Evolutionary conservation across 306 rosid genomes (phyloP).

Genomic region (Gillenia trifoliata): DNA sequence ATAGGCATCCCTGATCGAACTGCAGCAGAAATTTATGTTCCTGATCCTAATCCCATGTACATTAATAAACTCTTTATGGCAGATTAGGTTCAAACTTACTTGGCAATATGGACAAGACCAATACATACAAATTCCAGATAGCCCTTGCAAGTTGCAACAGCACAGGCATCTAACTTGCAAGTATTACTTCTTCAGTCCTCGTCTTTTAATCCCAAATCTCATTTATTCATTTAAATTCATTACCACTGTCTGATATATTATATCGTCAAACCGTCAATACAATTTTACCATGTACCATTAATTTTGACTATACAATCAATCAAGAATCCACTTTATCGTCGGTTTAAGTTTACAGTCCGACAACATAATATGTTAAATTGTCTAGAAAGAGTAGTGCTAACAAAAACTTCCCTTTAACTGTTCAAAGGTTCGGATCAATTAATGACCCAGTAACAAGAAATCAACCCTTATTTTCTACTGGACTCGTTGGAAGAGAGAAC

Average conservation of each 20-base stretch:
- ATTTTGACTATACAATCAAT: too few species aligned
- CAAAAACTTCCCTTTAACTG: neutral
- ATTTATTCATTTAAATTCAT: too few species aligned
- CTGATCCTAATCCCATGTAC: slow-evolving; percentile 64
- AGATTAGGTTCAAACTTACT: slow-evolving; percentile 34
- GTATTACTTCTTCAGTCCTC: slow-evolving; percentile 11
- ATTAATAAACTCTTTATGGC: slow-evolving; percentile 67
- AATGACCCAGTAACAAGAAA: neutral
- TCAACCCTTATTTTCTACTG: slow-evolving; percentile 8
- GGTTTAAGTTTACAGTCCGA: neutral
- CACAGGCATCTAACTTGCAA: slow-evolving; percentile 31
- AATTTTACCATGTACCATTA: too few species aligned
- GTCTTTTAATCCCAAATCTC: too few species aligned
- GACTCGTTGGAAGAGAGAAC: slow-evolving; percentile 16
- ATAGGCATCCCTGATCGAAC: slow-evolving; percentile 75
- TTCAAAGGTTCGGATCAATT: slow-evolving; percentile 11
- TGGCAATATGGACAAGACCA: neutral
- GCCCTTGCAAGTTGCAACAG: slow-evolving; percentile 44
- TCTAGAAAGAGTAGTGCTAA: neutral
- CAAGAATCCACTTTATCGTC: too few species aligned
- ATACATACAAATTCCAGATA: slow-evolving; percentile 25
- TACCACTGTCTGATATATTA: too few species aligned
- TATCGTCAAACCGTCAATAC: too few species aligned
- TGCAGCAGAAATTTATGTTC: slow-evolving; percentile 69
- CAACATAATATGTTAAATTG: too few species aligned